Base-by-base conservation (phyloP, 2,329 filamentous ascomycete genomes). In the Fusarium sacchari region DNA sequence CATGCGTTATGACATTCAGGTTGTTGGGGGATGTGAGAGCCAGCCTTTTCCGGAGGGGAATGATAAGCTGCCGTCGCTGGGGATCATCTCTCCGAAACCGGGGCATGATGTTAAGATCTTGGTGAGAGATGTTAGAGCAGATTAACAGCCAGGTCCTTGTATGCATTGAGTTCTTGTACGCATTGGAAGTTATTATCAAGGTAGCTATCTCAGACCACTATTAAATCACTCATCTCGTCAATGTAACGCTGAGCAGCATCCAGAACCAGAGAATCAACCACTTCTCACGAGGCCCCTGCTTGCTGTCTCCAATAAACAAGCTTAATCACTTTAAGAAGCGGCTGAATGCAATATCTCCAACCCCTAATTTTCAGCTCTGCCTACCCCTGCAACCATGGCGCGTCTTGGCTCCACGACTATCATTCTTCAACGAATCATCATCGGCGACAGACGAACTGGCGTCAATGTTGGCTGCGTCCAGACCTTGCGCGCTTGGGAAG, bases 401-500 rank as follows among this genome's bases (percentile, higher is more conserved):
- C 6, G 5, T 36, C 32, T 36, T 36, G 13, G n/a, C 32, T 36
- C 10, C 18, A 9, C 9, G 32, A 34, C n/a, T 36, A 12, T 52
- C 5, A 15, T 0, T 3, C 3, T 28, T 17, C 13, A 0, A 36
- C 49, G n/a, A 52, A 52, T 22, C n/a, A 26, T 12, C 13, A 26
- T 26, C 1, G 9, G 13, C 49, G 2, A 12, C n/a, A 36, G 11
- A 36, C 13, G 20, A 40, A 3, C 2, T 39, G 24, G 34, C 34
- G 34, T 55, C 24, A 28, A 55, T 40, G n/a, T 55, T 26, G 50
- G 50, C 34, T 18, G 34, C 14, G 3, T 18, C 14, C 10, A 55
- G 34, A 9, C 50, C 20, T 10, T n/a, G 11, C 11, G 11, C 11
- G 5, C 3, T 55, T 55, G 24, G 11, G 22, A 1, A 14, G 34